Percentiles rank a stretch among this genome's conserved stretches.
Conservation (phyloP, 495 filamentous ascomycete species). For the Aspergillus sclerotiicarbonarius region DNA sequence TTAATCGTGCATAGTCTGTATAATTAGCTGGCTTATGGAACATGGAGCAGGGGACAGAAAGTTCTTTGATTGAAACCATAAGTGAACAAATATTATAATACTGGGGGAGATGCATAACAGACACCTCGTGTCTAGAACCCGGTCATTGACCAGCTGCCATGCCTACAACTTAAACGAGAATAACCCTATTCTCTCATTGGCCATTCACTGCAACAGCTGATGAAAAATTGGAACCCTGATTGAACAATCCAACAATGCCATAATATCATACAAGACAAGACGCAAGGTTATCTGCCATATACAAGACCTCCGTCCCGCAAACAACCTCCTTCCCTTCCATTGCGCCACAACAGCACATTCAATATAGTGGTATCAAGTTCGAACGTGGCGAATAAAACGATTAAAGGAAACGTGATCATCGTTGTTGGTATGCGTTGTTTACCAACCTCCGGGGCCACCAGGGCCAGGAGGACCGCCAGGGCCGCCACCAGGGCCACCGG, state of each 20-base stretch:
- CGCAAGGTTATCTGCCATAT: background rate
- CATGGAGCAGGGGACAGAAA: too few species aligned
- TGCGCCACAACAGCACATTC: background rate
- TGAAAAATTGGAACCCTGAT: background rate
- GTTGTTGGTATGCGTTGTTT: background rate
- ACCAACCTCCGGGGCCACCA: constrained; percentile 3
- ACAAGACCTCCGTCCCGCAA: background rate
- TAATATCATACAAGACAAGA: background rate
- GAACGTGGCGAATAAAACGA: background rate
- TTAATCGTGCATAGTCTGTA: too few species aligned
- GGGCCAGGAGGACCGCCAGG: background rate
- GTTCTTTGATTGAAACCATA: too few species aligned
- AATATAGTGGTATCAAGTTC: constrained; percentile 1
- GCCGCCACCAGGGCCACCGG: background rate
- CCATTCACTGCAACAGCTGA: background rate
- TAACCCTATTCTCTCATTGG: too few species aligned
- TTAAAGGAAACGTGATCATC: background rate
- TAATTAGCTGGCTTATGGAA: too few species aligned
- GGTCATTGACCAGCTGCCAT: background rate
- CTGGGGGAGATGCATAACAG: too few species aligned
- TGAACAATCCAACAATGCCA: background rate
- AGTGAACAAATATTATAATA: too few species aligned
- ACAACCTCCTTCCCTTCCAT: background rate
- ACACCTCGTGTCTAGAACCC: too few species aligned
- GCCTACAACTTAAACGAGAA: background rate